A percentile compares a stretch with the other conserved stretches of the same genome.
These are phyloP conservation scores for Sambucus nigra DNA, from an alignment of 129 eudicot species.

Conservation along the genomic window DNA sequence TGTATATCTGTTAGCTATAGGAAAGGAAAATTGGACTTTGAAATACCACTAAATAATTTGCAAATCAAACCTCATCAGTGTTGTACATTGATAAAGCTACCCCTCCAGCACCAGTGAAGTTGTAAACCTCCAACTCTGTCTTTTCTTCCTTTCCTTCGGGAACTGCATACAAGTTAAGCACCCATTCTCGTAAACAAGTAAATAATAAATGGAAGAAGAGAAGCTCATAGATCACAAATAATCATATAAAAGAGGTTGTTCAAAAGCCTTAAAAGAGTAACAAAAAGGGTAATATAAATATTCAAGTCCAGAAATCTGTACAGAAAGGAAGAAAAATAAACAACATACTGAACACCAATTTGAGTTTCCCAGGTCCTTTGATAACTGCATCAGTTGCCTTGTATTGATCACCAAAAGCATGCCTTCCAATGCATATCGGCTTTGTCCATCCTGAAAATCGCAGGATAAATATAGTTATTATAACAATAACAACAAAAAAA, in stretches of 20 bases:
- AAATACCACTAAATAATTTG: not conserved
- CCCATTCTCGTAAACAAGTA: not conserved
- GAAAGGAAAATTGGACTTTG: not conserved
- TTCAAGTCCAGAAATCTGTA: not conserved
- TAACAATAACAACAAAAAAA: not conserved
- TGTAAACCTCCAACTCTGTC: constrained; percentile 70
- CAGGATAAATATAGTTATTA: not conserved
- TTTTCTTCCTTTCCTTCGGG: constrained; percentile 81
- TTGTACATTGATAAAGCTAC: constrained; percentile 96
- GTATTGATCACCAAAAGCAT: constrained; percentile 98
- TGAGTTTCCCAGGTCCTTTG: constrained; percentile 88
- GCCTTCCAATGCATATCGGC: constrained; percentile 97
- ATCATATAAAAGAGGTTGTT: no score
- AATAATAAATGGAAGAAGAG: not conserved
- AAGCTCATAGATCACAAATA: no score
- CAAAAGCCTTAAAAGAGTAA: no score
- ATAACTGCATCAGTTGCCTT: constrained; percentile 81
- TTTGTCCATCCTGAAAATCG: constrained; percentile 70
- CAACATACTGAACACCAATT: constrained; percentile 63
- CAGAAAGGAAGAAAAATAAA: not conserved
- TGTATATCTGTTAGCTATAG: constrained; percentile 9
- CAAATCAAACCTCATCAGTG: constrained; percentile 74
- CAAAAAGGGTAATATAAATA: not conserved
- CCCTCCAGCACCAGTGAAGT: constrained; percentile 87
- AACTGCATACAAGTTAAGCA: constrained; percentile 28